These are phyloP conservation scores for Cercis canadensis DNA, from an alignment of 306 rosid genomes.

Conservation along the genomic window DNA sequence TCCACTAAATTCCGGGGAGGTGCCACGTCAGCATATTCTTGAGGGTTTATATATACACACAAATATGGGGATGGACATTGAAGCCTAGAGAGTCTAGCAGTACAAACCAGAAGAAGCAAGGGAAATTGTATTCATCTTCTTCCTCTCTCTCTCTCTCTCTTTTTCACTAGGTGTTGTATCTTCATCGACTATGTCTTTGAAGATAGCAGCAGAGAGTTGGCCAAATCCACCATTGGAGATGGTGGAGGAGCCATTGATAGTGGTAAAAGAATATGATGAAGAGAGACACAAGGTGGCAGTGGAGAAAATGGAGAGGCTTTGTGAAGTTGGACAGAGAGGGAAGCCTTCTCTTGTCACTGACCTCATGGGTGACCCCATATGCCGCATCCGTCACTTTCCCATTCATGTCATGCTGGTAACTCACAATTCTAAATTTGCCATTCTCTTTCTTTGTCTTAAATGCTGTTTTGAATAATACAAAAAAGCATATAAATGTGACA, in stretches of 20 bases:
- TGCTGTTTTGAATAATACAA: background rate
- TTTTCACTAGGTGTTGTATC: background rate
- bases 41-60: constrained; percentile 36
- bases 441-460: background rate
- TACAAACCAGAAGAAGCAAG: constrained; percentile 35
- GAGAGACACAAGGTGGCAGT: constrained; percentile 64
- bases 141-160: background rate
- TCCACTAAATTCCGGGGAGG: constrained; percentile 53
- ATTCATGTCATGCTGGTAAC: constrained; percentile 86
- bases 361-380: constrained; percentile 85
- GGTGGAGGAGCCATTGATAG: constrained; percentile 35
- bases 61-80: constrained; percentile 20
- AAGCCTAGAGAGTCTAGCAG: constrained; percentile 20
- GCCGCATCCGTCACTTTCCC: constrained; percentile 80
- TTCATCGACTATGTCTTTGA: constrained; percentile 54
- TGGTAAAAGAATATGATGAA: constrained; percentile 72
- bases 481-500: background rate
- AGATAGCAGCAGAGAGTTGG: constrained; percentile 63
- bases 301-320: constrained; percentile 78
- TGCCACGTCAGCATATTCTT: constrained; percentile 53
- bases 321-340: constrained; percentile 74
- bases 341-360: constrained; percentile 85
- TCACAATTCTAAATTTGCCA: constrained; percentile 1
- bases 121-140: constrained; percentile 23
- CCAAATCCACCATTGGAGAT: constrained; percentile 32